A percentile compares a stretch with the other conserved stretches of the same genome.
phyloP scores from a whole-genome alignment of 345 rosid species.

The Eucalyptus polyanthemos region DNA sequence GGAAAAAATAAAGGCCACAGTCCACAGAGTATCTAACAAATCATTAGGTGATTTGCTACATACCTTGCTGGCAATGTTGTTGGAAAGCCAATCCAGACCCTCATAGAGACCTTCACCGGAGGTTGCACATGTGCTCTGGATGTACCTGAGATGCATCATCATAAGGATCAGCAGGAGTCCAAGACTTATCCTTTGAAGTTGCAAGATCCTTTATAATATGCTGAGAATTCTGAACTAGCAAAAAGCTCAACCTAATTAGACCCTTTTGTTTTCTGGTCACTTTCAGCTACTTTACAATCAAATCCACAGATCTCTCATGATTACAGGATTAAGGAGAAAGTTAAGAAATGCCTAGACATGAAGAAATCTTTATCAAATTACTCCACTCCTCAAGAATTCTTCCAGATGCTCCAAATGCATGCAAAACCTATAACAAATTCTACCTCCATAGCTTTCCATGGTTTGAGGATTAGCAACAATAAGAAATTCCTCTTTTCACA shows the following conservation, averaged over 20 bases:
- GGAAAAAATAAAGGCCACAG: background rate
- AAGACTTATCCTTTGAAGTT: background rate
- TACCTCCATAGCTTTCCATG: background rate
- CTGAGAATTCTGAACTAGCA: background rate
- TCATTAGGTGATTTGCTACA: background rate
- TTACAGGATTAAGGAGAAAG: background rate
- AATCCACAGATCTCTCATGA: background rate
- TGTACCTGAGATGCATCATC: constrained; percentile 38
- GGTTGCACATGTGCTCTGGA: constrained; percentile 73
- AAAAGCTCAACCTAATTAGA: background rate
- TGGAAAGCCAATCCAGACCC: constrained; percentile 79
- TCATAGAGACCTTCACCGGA: constrained; percentile 80
- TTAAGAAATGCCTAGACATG: background rate
- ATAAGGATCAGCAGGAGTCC: background rate
- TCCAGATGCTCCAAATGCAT: background rate
- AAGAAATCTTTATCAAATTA: background rate
- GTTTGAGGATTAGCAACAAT: background rate
- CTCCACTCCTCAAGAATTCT: background rate
- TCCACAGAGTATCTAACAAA: background rate
- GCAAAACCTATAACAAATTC: background rate
- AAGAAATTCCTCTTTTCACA: background rate
- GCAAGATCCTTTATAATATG: background rate
- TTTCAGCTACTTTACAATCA: background rate
- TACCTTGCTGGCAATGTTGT: constrained; percentile 61
- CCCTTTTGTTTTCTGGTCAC: background rate